These are phyloP conservation scores for Podila minutissima DNA, from an alignment of 192 early-diverging fungal genomes.

Conservation along the genomic window DNA sequence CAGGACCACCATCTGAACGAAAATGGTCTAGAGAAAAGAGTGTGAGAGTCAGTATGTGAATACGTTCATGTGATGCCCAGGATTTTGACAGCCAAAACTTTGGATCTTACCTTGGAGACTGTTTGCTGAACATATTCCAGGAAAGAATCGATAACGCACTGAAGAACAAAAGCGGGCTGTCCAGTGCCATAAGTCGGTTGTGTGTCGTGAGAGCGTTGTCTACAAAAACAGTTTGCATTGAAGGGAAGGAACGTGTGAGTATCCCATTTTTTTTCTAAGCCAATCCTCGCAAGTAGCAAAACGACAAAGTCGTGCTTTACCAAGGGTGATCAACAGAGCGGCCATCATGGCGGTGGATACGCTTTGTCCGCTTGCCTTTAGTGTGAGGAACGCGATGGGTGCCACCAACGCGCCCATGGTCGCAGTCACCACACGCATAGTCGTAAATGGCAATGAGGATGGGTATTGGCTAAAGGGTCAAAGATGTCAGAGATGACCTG, in stretches of 20 bases:
- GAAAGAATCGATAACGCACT: background rate
- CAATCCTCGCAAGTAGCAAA: background rate
- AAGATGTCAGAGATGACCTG: background rate
- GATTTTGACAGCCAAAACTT: no score
- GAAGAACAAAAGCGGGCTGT: slow-evolving; percentile 1
- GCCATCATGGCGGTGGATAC: background rate
- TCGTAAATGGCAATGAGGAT: background rate
- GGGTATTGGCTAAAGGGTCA: background rate
- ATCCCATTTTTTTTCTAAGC: background rate
- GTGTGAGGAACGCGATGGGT: background rate
- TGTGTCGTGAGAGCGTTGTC: background rate
- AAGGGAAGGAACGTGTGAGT: background rate
- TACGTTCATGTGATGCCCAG: no score
- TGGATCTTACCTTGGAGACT: background rate
- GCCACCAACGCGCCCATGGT: background rate
- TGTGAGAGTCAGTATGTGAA: no score
- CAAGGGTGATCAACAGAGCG: background rate
- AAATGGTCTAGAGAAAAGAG: background rate
- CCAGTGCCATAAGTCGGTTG: background rate
- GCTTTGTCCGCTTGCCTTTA: background rate
- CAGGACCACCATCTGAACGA: background rate
- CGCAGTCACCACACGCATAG: background rate
- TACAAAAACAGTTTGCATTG: background rate
- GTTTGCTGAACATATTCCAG: slow-evolving; percentile 4
- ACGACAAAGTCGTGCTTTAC: background rate